These are phyloP conservation scores for Groenewaldozyma auringiensis DNA, from an alignment of 1,139 yeast species.

Conservation along the genomic window DNA sequence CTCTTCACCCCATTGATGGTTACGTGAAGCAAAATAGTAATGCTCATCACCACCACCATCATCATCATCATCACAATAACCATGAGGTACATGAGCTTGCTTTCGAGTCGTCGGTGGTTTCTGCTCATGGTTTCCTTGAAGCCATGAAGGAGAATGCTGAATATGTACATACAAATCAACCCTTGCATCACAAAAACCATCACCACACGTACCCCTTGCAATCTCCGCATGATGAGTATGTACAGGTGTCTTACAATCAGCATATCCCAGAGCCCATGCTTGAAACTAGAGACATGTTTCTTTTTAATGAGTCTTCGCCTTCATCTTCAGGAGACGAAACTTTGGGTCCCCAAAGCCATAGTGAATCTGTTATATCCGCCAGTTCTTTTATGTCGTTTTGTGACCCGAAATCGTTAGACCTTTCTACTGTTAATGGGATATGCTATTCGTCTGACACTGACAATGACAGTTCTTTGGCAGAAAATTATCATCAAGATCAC, in stretches of 20 bases:
- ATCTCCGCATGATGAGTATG: background rate
- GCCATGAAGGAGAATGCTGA: background rate
- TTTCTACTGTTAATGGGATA: background rate
- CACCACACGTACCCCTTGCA: background rate
- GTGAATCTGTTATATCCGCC: background rate
- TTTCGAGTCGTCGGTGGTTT: background rate
- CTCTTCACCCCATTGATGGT: background rate
- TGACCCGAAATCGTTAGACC: background rate
- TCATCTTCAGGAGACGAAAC: background rate
- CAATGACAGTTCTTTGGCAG: background rate
- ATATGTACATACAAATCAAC: background rate
- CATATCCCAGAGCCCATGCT: background rate
- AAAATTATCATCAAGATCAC: background rate
- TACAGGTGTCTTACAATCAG: background rate
- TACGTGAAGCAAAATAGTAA: background rate
- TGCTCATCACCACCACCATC: slow-evolving; percentile 5
- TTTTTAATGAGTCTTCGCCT: background rate
- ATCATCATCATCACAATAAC: background rate
- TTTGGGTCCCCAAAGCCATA: background rate
- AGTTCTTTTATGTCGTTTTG: background rate
- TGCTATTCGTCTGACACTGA: background rate
- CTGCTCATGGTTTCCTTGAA: background rate
- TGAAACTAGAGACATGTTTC: background rate
- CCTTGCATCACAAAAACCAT: background rate
- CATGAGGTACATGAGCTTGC: background rate